Conservation (phyloP, 306 rosid species). For the Cercis canadensis region DNA sequence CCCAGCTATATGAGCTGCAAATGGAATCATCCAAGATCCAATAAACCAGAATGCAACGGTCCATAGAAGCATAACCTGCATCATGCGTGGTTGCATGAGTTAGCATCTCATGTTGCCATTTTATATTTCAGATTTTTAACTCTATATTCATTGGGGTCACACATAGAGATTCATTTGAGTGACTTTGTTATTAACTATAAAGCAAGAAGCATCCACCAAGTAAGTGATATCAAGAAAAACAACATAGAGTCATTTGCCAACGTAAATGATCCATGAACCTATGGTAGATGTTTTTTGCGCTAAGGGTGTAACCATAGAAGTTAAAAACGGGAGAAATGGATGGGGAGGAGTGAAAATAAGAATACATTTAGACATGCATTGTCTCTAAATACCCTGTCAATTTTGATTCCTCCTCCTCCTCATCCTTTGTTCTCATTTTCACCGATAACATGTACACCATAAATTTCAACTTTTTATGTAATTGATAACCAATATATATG, state of each 20-base stretch:
- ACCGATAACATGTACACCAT: slow-evolving; percentile 16
- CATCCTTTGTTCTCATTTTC: slow-evolving; percentile 5
- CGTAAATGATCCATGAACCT: too few species aligned
- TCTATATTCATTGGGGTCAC: slow-evolving; percentile 1
- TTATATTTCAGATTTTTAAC: slow-evolving; percentile 11
- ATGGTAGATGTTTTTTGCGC: too few species aligned
- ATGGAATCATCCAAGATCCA: slow-evolving; percentile 93
- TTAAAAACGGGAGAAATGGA: background rate
- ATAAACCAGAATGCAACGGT: slow-evolving; percentile 88
- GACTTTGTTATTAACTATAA: too few species aligned
- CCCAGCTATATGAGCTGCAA: slow-evolving; percentile 79
- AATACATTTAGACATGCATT: background rate
- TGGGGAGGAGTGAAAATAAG: background rate
- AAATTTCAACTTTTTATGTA: slow-evolving; percentile 8
- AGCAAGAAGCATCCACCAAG: too few species aligned
- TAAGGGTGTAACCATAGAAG: background rate
- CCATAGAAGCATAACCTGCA: slow-evolving; percentile 99
- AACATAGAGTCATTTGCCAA: too few species aligned
- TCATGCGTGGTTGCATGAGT: slow-evolving; percentile 11
- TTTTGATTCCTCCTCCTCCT: background rate
- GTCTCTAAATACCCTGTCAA: background rate
- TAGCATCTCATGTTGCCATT: slow-evolving; percentile 25
- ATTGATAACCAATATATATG: background rate
- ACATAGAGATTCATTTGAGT: background rate
- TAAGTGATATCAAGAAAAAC: too few species aligned